phyloP scores from a whole-genome alignment of 495 filamentous ascomycete genomes.

The Friedmanniomyces simplex region DNA sequence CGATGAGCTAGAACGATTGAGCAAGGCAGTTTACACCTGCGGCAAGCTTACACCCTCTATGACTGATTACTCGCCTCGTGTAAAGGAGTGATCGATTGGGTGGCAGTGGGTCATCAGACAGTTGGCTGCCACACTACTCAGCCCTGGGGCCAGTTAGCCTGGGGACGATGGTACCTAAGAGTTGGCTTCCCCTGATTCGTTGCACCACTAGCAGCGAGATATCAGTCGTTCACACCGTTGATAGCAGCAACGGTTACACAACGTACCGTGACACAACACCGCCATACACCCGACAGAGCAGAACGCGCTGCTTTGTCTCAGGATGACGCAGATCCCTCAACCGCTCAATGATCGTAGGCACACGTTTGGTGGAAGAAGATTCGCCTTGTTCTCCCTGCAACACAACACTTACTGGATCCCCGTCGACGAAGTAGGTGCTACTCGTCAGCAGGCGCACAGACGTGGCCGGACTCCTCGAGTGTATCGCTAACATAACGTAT shows the following conservation, averaged over 20 bases:
- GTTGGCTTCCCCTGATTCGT: not conserved
- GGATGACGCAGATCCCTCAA: conserved; percentile 13
- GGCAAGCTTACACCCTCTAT: too few relatives aligned
- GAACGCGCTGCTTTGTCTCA: not conserved
- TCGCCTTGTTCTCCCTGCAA: conserved; percentile 44
- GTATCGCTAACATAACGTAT: not conserved
- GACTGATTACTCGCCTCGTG: not conserved
- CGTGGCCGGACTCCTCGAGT: conserved; percentile 4
- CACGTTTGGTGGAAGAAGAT: not conserved
- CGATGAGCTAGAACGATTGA: too few relatives aligned
- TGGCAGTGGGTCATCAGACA: not conserved
- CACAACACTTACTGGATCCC: conserved; percentile 67
- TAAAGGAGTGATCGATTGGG: not conserved
- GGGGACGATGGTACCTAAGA: not conserved
- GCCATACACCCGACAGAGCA: not conserved
- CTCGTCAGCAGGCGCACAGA: conserved; percentile 10
- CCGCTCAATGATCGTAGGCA: conserved; percentile 5
- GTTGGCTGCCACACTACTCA: not conserved
- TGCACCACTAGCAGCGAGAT: not conserved
- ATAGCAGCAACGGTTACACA: not conserved
- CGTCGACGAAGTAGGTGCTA: conserved; percentile 63
- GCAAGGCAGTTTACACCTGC: too few relatives aligned
- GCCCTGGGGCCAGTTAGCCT: not conserved
- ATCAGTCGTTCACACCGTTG: not conserved
- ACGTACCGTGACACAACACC: not conserved